Evolutionary conservation across 768 basidiomycete species (phyloP).

Genomic region (Calvatia gigantea): DNA sequence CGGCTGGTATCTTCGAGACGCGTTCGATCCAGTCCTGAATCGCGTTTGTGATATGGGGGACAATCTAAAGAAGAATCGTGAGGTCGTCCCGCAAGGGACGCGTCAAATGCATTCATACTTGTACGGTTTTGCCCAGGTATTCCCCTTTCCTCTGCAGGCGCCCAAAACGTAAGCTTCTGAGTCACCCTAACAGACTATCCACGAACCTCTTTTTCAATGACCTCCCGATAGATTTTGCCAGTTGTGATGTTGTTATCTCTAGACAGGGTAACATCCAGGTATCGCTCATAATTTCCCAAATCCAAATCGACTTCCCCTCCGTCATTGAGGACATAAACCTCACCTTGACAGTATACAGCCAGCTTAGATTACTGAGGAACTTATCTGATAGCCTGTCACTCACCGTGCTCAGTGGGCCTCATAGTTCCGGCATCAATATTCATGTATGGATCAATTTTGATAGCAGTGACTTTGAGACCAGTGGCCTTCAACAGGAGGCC

Average conservation of each 20-base stretch:
- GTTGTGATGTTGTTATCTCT: conserved; percentile 98
- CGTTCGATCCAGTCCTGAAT: conserved; percentile 99
- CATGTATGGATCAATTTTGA: conserved; percentile 99
- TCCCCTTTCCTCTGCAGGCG: conserved; percentile 66
- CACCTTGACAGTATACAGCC: conserved; percentile 49
- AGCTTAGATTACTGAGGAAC: not conserved
- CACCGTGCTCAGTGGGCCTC: conserved; percentile 97
- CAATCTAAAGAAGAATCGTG: conserved; percentile 50
- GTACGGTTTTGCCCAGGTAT: conserved; percentile 96
- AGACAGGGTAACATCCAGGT: conserved; percentile 90
- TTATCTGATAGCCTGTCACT: conserved; percentile 23
- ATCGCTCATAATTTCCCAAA: conserved; percentile 97
- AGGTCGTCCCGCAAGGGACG: not conserved
- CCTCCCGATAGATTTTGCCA: conserved; percentile 95
- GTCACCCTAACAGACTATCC: not conserved
- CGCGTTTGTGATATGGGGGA: conserved; percentile 94
- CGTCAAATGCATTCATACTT: conserved; percentile 43
- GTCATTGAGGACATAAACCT: conserved; percentile 97
- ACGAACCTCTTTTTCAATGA: conserved; percentile 94
- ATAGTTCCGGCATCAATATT: conserved; percentile 99
- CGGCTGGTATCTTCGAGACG: conserved; percentile 91
- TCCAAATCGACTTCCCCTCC: conserved; percentile 98
- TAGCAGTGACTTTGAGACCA: conserved; percentile 95
- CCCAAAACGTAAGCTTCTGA: not conserved
- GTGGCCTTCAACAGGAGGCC: conserved; percentile 93